Conservation (phyloP, 2,329 filamentous ascomycete species). For the Seiridium cupressi region DNA sequence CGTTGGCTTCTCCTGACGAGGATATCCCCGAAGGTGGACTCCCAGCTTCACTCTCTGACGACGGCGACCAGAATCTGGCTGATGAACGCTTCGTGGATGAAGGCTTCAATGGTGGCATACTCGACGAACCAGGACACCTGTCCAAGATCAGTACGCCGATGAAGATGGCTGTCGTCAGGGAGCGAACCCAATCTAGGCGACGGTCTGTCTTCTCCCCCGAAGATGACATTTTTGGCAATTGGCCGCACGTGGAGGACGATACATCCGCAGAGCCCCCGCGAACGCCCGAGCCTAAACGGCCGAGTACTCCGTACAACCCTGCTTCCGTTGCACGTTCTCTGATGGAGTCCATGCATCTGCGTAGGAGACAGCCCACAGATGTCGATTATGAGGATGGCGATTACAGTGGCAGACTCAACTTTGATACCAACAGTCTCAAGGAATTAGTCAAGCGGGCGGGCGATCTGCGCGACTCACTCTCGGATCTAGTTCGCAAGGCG, state of each 20-base stretch:
- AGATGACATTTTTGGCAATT: constrained; percentile 63
- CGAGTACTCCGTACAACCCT: constrained; percentile 33
- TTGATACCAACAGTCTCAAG: constrained; percentile 68
- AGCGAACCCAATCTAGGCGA: constrained; percentile 50
- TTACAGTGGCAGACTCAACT: constrained; percentile 47
- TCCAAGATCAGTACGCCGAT: constrained; percentile 39
- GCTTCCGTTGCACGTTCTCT: constrained; percentile 57
- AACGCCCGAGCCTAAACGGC: constrained; percentile 36
- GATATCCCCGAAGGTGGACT: constrained; percentile 45
- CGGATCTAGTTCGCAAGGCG: constrained; percentile 57
- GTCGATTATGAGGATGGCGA: constrained; percentile 26
- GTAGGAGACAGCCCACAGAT: constrained; percentile 44
- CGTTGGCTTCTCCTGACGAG: constrained; percentile 70
- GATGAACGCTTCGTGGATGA: constrained; percentile 46
- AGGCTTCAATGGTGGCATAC: constrained; percentile 44
- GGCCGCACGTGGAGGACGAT: constrained; percentile 40
- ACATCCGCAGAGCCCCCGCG: constrained; percentile 32
- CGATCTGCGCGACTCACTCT: constrained; percentile 56
- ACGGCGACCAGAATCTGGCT: constrained; percentile 37
- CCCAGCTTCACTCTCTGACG: constrained; percentile 24
- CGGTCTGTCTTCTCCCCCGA: constrained; percentile 65
- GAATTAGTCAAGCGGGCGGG: constrained; percentile 63
- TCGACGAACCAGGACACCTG: constrained; percentile 39
- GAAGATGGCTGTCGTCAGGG: constrained; percentile 49
- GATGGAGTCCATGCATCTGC: constrained; percentile 62